Base-by-base conservation (phyloP, 106 monocot species). In the Allium cepa region DNA sequence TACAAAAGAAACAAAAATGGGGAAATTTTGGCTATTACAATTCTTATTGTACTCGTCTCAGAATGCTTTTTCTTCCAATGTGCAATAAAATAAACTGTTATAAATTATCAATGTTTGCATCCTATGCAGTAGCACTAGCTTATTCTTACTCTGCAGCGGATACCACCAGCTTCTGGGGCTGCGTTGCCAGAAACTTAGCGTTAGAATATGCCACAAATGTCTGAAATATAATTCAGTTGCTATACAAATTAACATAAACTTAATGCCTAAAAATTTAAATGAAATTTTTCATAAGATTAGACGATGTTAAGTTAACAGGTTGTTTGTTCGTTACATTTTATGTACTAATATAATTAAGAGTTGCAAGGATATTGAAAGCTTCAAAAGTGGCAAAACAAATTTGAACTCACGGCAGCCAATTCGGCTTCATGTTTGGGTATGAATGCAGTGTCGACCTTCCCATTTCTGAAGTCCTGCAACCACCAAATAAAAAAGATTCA, bases 381-480 rank as follows among this genome's bases (percentile, higher is more conserved):
- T 4, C 47, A 8, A 64, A 64, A 16, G 45, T 47, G 15, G 3
- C 9, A 64, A 64, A 64, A 50, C 45, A 17, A 52, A 56, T 36
- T 17, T 49, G 59, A 22, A 73, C 79, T 84, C 22, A 92, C 93
- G 68, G 50, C 79, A 51, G 88, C 83, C 66, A 93, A 75, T 59
- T 93, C 93, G 11, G 79, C 64, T 69, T 93, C 93, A 77, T 93
- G 93, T 81, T 93, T 93, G 10, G 79, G 85, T 46, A 93, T 93
- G 66, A 93, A 93, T 50, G 88, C 93, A 53, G 93, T 93, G 63
- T 93, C 93, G 11, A 93, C 72, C 75, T 74, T 93, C 28, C 93
- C 93, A 60, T 75, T 82, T 82, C 68, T 82, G 59, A 92, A 93
- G 72, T 93, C 93, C 93, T 93, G 78, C 36, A 78, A 36, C 70